Conservation (phyloP, 2,329 filamentous ascomycete species). For the Drechslera avenae region DNA sequence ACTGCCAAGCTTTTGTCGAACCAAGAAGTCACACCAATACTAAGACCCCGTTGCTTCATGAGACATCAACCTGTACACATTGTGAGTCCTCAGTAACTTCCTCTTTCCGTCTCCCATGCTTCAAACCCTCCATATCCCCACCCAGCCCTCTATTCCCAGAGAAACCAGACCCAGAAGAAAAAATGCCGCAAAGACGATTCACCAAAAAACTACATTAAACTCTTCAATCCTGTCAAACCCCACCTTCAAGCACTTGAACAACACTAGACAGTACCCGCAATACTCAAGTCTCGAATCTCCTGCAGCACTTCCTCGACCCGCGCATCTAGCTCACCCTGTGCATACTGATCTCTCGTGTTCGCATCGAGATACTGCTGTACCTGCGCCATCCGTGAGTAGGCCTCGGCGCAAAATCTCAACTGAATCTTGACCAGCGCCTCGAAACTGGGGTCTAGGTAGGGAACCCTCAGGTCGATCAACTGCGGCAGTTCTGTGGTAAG, state of each 20-base stretch:
- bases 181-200: constrained; percentile 1
- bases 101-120: too few species aligned
- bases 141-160: background rate
- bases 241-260: background rate
- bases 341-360: constrained; percentile 94
- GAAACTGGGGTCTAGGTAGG: constrained; percentile 95
- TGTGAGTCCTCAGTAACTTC: too few species aligned
- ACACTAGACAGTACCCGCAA: constrained; percentile 68
- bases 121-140: too few species aligned
- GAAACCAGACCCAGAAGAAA: background rate
- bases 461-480: constrained; percentile 93
- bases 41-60: too few species aligned
- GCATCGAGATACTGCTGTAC: constrained; percentile 98
- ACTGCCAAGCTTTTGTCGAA: too few species aligned
- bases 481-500: constrained; percentile 91
- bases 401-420: constrained; percentile 94
- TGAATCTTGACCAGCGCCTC: constrained; percentile 99
- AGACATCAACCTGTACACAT: too few species aligned
- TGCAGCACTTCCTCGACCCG: constrained; percentile 94
- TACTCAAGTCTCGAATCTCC: constrained; percentile 95
- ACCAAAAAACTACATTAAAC: background rate
- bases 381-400: constrained; percentile 97
- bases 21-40: too few species aligned
- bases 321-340: constrained; percentile 86
- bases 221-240: too few species aligned